These are phyloP conservation scores for Cerioporus squamosus DNA, from an alignment of 1,284 basidiomycete species.

Conservation along the genomic window DNA sequence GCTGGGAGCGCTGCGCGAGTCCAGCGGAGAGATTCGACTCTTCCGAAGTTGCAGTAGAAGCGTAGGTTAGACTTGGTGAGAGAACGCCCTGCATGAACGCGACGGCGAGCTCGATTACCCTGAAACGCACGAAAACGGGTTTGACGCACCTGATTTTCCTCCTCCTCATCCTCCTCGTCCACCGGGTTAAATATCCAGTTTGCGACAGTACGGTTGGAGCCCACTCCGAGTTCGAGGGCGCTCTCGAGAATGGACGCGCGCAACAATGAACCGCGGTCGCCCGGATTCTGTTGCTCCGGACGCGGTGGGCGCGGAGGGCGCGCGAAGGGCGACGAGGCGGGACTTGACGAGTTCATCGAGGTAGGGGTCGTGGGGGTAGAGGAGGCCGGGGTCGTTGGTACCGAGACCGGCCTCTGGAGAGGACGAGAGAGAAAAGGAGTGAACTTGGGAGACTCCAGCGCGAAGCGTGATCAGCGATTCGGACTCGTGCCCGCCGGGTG, in stretches of 20 bases:
- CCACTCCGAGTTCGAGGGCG: slow-evolving; percentile 66
- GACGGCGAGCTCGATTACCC: background rate
- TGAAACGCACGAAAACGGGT: slow-evolving; percentile 6
- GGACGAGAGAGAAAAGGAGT: slow-evolving; percentile 5
- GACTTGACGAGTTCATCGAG: slow-evolving; percentile 18
- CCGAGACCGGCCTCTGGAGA: background rate
- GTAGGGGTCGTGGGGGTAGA: background rate
- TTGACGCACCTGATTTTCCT: slow-evolving; percentile 29
- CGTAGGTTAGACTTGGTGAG: slow-evolving; percentile 40
- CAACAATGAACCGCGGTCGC: slow-evolving; percentile 56
- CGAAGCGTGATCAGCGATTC: too few relatives aligned
- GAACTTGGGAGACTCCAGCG: background rate
- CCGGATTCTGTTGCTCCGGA: slow-evolving; percentile 14
- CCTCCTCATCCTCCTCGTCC: slow-evolving; percentile 54
- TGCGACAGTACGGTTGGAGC: slow-evolving; percentile 56
- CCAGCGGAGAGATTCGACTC: slow-evolving; percentile 34
- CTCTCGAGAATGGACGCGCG: slow-evolving; percentile 74
- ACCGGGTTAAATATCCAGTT: slow-evolving; percentile 71
- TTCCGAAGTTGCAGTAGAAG: slow-evolving; percentile 41
- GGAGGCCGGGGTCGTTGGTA: too few relatives aligned
- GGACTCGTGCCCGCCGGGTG: background rate
- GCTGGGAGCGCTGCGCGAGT: slow-evolving; percentile 25
- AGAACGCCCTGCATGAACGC: slow-evolving; percentile 22
- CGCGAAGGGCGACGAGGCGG: slow-evolving; percentile 16
- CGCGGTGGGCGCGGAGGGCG: slow-evolving; percentile 21